Base-by-base conservation (phyloP, 306 rosid genomes). In the Dicorynia guianensis region DNA sequence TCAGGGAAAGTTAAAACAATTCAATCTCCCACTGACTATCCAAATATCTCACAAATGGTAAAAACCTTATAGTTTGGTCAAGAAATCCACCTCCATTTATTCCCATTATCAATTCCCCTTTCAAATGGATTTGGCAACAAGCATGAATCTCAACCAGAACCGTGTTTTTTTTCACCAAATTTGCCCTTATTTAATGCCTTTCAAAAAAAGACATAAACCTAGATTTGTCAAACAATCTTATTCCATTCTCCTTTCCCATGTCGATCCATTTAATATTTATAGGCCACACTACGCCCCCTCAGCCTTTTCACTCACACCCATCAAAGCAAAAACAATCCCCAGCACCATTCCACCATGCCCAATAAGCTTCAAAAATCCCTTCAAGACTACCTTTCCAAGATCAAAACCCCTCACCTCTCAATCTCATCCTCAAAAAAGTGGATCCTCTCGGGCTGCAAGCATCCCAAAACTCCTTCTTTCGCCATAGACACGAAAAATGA, bases 391-490 rank as follows among this genome's bases (percentile, higher is more conserved):
- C 82, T 89, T 77, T 49, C 74, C 15, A 93, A 85, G 84, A 64
- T 91, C 47, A 93, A 85, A 77, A 81, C 47, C 46, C 84, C 84
- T 19, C 64, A 63, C 40, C 82, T 85, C 15, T 50, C 61, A 25
- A 18, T 82, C 7, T 81, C 86, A 4, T 68, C 84, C 15, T 85
- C 95, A 0, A 89, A 79, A 38, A 72, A 13, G 5, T 88, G 90
- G 90, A 67, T 89, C 25, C 85, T 88, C 52, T 77, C 90, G 1
- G 81, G 82, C 1, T 88, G 97, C 79, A 89, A 85, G 67, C 85
- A 88, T 17, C 93, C 97, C 0, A 91, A 63, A 42, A 89, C 97
- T 4, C 89, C 87, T 0, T 93, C 98, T 0, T 88, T 93, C 36
- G 85, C 94, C 46, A 9, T 84, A 14, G 83, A 79, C 61, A 9